phyloP scores from a whole-genome alignment of 495 filamentous ascomycete genomes.

The Paragyromitra xinjiangensis region DNA sequence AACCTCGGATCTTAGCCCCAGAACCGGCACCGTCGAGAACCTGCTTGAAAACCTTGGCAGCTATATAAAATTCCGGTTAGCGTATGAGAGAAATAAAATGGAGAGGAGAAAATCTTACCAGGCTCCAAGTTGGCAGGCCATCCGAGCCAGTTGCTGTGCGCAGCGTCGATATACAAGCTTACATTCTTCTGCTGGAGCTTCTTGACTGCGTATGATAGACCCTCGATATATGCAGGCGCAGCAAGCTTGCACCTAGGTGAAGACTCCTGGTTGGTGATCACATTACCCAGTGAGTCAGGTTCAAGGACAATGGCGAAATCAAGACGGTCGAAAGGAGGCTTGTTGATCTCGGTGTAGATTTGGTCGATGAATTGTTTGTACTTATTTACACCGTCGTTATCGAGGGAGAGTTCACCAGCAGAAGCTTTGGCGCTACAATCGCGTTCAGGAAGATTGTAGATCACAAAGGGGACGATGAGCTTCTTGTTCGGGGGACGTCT shows the following conservation, averaged over 20 bases:
- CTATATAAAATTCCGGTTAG: slow-evolving; percentile 11
- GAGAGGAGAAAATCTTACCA: slow-evolving; percentile 3
- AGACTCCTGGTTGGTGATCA: slow-evolving; percentile 67
- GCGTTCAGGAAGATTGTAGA: slow-evolving; percentile 73
- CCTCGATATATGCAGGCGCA: slow-evolving; percentile 65
- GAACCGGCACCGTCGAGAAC: slow-evolving; percentile 37
- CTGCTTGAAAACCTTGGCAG: slow-evolving; percentile 48
- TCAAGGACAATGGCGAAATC: slow-evolving; percentile 63
- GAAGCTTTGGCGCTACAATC: slow-evolving; percentile 71
- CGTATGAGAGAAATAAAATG: too few species aligned
- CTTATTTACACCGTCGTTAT: slow-evolving; percentile 63
- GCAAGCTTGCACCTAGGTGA: slow-evolving; percentile 66
- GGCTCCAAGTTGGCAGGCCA: slow-evolving; percentile 50
- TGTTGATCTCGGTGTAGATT: slow-evolving; percentile 57
- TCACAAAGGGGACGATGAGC: slow-evolving; percentile 65
- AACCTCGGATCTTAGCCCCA: slow-evolving; percentile 44
- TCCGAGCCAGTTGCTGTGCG: slow-evolving; percentile 56
- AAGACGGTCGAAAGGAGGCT: slow-evolving; percentile 57
- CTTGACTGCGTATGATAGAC: slow-evolving; percentile 68
- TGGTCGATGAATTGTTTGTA: slow-evolving; percentile 71
- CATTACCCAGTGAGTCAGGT: slow-evolving; percentile 71
- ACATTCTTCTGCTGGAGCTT: slow-evolving; percentile 68
- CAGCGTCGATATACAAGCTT: slow-evolving; percentile 72
- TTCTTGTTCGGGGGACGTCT: slow-evolving; percentile 62
- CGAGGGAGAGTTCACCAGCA: slow-evolving; percentile 68